A percentile compares a stretch with the other conserved stretches of the same genome.
Conservation (phyloP, 1,284 basidiomycete species). For the Sporisorium exsertum region DNA sequence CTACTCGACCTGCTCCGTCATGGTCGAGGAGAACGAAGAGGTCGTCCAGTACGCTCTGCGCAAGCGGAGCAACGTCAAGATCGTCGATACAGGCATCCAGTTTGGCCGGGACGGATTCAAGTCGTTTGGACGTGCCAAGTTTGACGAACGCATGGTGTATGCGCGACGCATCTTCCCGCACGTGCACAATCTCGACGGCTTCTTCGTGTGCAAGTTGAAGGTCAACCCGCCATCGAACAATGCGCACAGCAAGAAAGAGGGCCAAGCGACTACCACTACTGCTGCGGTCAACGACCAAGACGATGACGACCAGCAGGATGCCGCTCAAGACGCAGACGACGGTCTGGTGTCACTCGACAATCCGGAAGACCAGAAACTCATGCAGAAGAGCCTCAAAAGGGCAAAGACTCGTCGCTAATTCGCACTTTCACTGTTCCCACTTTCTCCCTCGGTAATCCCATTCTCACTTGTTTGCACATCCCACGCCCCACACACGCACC, state of each 20-base stretch:
- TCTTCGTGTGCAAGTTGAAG: constrained; percentile 98
- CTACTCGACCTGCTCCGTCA: constrained; percentile 98
- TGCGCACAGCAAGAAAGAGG: neutral
- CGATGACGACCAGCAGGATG: neutral
- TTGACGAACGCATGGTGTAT: constrained; percentile 79
- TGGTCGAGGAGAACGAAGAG: constrained; percentile 97
- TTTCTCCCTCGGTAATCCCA: neutral
- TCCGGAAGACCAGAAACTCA: constrained; percentile 45
- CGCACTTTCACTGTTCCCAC: neutral
- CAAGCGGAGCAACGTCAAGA: constrained; percentile 92
- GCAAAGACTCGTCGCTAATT: constrained; percentile 27
- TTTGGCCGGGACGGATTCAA: constrained; percentile 95
- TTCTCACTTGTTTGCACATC: neutral
- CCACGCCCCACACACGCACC: neutral
- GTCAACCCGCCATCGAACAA: constrained; percentile 71
- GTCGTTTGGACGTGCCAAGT: constrained; percentile 86
- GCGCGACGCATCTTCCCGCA: constrained; percentile 67
- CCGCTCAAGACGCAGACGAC: constrained; percentile 3
- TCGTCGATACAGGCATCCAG: constrained; percentile 91
- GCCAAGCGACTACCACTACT: neutral
- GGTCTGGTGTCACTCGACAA: constrained; percentile 37
- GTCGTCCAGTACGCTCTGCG: constrained; percentile 98
- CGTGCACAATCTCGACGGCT: constrained; percentile 85
- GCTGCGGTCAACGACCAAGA: neutral
- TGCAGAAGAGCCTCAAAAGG: constrained; percentile 48